Evolutionary conservation across 768 basidiomycete genomes (phyloP), one percentile per base, ranked within the genome.

Genomic region (Amanita pallidorosea): DNA sequence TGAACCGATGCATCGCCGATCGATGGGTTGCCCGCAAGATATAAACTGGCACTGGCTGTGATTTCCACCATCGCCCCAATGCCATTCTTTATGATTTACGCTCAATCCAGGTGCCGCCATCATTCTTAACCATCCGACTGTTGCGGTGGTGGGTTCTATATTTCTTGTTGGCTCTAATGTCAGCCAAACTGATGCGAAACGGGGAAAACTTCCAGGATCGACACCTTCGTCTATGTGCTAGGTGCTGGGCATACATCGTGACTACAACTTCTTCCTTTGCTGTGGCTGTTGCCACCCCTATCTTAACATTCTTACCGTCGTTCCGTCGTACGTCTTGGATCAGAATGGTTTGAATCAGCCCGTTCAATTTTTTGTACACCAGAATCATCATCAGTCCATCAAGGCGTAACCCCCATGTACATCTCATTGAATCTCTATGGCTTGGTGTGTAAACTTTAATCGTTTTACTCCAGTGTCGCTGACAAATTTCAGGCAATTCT

Each of bases 381-480:
- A 73, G 69, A 61, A 55, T 69, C 20, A 54, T 58, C 35, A 50
- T 75, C 17, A 71, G 71, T 60, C 4, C 53, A 59, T 31, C 65
- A 66, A 45, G 68, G 67, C 20, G 69, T 67, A 1, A 56, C 71
- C 43, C 63, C 67, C 4, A 69, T 70, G 1, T 70, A 67, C 64
- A 64, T 74, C 15, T 61, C 9, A 62, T 70, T 42, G 75, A 77
- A 53, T 38, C 71, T 36, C 57, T 53, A 11, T 72, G 69, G 67
- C 54, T 69, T 25, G 62, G 74, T 74, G 52, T 35, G 67, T 57
- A 15, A 41, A 25, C 1, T 15, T 35, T 22, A n/a, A 33, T 6
- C 23, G 5, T 6, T 2, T 5, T 23, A 18, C 38, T 20, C 44
- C 20, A 12, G 7, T 27, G n/a, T 12, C 22, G 7, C 25, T 47